Evolutionary conservation across 306 rosid genomes (phyloP).

Genomic region (Prunus mongolica): DNA sequence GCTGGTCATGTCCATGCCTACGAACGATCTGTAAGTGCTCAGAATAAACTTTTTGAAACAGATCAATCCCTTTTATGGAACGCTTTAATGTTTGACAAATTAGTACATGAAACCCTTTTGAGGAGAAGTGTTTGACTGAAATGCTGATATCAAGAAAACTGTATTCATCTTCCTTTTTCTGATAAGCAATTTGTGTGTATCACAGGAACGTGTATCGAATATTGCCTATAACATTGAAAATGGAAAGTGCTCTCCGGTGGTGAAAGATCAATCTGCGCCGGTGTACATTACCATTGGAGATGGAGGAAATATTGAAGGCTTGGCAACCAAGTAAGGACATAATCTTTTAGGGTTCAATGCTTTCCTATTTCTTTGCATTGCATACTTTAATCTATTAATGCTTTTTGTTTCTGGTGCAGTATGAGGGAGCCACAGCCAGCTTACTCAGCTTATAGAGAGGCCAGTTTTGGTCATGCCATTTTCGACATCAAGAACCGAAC

Average conservation of each 20-base stretch:
- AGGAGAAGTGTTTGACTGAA: too few species aligned
- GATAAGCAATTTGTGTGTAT: background rate
- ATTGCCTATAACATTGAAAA: slow-evolving; percentile 48
- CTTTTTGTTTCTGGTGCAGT: slow-evolving; percentile 24
- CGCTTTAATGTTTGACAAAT: too few species aligned
- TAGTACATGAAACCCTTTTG: too few species aligned
- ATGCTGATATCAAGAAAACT: background rate
- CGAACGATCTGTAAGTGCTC: slow-evolving; percentile 70
- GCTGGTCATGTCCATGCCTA: slow-evolving; percentile 94
- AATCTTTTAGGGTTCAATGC: background rate
- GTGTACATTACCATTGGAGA: slow-evolving; percentile 76
- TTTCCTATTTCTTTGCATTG: background rate
- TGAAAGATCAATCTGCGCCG: slow-evolving; percentile 60
- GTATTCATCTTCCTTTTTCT: background rate
- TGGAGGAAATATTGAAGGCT: slow-evolving; percentile 83
- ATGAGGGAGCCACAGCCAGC: slow-evolving; percentile 67
- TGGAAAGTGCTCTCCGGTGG: slow-evolving; percentile 50
- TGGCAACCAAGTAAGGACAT: slow-evolving; percentile 50
- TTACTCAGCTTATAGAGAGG: slow-evolving; percentile 69
- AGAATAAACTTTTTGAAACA: too few species aligned
- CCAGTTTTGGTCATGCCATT: slow-evolving; percentile 73
- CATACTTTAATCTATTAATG: background rate
- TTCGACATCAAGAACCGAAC: slow-evolving; percentile 67
- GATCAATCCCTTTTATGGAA: too few species aligned
- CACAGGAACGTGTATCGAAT: slow-evolving; percentile 62